phyloP scores from a whole-genome alignment of 2,329 filamentous ascomycete species.

The Rugonectria rugulosa region DNA sequence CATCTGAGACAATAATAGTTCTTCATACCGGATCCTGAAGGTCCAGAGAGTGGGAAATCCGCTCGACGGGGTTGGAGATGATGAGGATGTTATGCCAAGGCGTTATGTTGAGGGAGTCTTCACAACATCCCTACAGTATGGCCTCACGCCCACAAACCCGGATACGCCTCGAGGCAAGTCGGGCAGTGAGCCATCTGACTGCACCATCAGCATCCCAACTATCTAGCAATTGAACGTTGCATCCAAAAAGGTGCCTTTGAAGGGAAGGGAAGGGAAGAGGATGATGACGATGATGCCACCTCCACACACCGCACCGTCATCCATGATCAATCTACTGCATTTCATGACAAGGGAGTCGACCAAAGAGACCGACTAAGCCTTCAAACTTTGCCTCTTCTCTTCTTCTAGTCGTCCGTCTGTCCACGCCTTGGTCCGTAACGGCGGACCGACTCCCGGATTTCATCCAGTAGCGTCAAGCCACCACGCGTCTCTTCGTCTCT shows the following conservation, averaged over 20 bases:
- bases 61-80: no score
- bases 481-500: no score
- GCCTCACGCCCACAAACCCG: neutral
- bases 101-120: conserved; percentile 27
- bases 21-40: no score
- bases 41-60: no score
- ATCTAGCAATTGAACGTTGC: conserved; percentile 9
- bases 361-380: neutral
- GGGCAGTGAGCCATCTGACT: conserved; percentile 13
- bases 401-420: neutral
- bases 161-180: neutral
- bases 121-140: no score
- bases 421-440: conserved; percentile 20
- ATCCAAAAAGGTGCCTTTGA: conserved; percentile 10
- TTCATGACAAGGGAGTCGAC: conserved; percentile 9
- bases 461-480: conserved; percentile 14
- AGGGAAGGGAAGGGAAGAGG: neutral
- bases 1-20: no score
- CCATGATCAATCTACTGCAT: neutral
- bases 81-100: conserved; percentile 25
- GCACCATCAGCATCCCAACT: neutral
- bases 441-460: conserved; percentile 25
- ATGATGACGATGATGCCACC: conserved; percentile 15
- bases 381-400: no score
- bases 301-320: conserved; percentile 1